Percentiles rank a stretch among this genome's conserved stretches.
Evolutionary conservation across 805 yeast species (phyloP).

Genomic region (Monosporozyma siamensis): DNA sequence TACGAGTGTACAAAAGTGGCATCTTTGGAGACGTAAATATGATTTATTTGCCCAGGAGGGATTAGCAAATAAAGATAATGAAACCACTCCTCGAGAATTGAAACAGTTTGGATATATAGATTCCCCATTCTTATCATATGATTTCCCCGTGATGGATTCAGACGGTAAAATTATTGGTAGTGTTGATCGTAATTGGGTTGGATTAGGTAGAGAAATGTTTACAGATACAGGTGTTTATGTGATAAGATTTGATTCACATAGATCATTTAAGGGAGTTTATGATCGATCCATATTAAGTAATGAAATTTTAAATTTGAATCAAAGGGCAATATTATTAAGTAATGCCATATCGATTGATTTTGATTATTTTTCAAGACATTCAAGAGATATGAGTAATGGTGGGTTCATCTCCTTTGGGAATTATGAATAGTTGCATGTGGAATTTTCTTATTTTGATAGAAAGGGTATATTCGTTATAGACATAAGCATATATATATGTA

Average conservation of each 20-base stretch:
- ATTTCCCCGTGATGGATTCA: conserved; percentile 65
- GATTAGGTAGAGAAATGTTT: conserved; percentile 82
- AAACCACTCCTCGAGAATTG: conserved; percentile 34
- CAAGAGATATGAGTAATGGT: conserved; percentile 48
- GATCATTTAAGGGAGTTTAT: conserved; percentile 52
- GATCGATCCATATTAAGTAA: conserved; percentile 32
- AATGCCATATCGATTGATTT: conserved; percentile 89
- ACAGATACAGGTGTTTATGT: conserved; percentile 94
- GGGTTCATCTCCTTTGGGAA: conserved; percentile 24
- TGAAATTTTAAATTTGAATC: conserved; percentile 52
- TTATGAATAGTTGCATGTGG: conserved; percentile 23
- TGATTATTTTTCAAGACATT: conserved; percentile 93
- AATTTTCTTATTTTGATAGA: too few relatives aligned
- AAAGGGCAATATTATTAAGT: conserved; percentile 78
- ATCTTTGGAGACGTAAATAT: conserved; percentile 83
- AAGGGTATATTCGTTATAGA: neutral
- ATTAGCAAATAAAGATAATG: neutral
- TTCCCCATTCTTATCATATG: conserved; percentile 78
- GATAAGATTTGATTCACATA: conserved; percentile 64
- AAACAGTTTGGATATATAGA: conserved; percentile 83
- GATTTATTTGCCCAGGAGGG: conserved; percentile 44
- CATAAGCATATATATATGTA: neutral
- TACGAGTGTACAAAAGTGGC: conserved; percentile 90
- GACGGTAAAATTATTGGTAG: conserved; percentile 53
- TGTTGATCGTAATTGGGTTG: conserved; percentile 92